phyloP scores from a whole-genome alignment of 2,329 filamentous ascomycete genomes.

The Zopfia rhizophila region DNA sequence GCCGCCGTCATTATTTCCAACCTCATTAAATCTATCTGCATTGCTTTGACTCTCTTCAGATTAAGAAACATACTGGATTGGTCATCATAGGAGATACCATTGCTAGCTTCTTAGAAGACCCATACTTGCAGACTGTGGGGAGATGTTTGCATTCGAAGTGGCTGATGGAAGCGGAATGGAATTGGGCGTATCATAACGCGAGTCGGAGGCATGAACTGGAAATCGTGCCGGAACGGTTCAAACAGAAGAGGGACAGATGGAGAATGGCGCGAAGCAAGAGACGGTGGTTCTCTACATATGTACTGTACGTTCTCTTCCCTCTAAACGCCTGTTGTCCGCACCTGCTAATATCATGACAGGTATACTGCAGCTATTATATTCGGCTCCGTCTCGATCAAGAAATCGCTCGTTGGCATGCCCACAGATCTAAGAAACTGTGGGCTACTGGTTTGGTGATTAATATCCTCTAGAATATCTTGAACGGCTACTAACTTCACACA shows the following conservation, averaged over 20 bases:
- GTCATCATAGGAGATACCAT: constrained; percentile 36
- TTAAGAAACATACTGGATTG: constrained; percentile 23
- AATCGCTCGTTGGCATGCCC: constrained; percentile 15
- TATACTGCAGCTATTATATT: no score
- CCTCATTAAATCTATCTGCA: constrained; percentile 15
- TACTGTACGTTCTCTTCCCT: constrained; percentile 4
- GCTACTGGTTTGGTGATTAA: constrained; percentile 17
- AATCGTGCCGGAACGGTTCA: no score
- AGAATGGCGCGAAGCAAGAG: constrained; percentile 1
- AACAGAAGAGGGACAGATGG: neutral
- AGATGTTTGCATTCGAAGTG: constrained; percentile 15
- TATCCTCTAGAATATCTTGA: no score
- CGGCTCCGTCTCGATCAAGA: neutral
- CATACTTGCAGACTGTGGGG: constrained; percentile 17
- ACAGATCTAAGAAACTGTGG: constrained; percentile 14
- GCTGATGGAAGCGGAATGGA: neutral
- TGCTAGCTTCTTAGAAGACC: constrained; percentile 28
- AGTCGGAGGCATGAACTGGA: no score
- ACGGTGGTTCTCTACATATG: constrained; percentile 10
- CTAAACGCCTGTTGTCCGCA: no score
- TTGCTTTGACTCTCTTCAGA: constrained; percentile 23
- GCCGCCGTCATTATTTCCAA: constrained; percentile 20
- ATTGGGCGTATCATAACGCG: neutral
- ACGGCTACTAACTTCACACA: no score
- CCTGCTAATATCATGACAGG: constrained; percentile 4